Evolutionary conservation across 176 grass and related monocot species (phyloP).

Genomic region (Lolium perenne): DNA sequence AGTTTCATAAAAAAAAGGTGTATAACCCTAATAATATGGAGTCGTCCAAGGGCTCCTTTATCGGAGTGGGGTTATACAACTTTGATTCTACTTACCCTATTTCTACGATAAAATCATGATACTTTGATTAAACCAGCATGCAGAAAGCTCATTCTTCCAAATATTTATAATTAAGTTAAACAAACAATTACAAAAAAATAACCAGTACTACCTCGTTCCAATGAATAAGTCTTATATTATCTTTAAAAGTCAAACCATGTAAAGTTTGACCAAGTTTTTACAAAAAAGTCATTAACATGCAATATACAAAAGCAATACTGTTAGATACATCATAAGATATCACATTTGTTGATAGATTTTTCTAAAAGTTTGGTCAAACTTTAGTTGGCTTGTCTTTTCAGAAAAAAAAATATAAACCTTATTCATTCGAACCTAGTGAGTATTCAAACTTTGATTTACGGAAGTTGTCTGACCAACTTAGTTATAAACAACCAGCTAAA

Average conservation of each 20-base stretch:
- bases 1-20: neutral
- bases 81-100: slow-evolving; percentile 3
- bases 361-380: no score
- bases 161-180: neutral
- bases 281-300: no score
- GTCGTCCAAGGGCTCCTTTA: neutral
- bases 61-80: neutral
- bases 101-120: neutral
- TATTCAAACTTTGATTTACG: slow-evolving; percentile 9
- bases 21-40: slow-evolving; percentile 22
- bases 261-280: no score
- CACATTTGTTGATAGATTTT: no score
- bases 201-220: no score
- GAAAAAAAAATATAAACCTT: no score
- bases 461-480: slow-evolving; percentile 3
- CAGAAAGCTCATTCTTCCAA: neutral
- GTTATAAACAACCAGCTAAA: slow-evolving; percentile 21
- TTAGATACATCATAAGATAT: no score
- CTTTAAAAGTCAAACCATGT: no score
- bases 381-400: no score
- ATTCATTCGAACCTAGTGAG: no score
- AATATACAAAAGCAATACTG: no score
- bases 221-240: no score
- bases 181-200: neutral
- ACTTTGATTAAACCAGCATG: slow-evolving; percentile 14